phyloP scores from a whole-genome alignment of 768 basidiomycete species.

The Hortiboletus flavorubellus region DNA sequence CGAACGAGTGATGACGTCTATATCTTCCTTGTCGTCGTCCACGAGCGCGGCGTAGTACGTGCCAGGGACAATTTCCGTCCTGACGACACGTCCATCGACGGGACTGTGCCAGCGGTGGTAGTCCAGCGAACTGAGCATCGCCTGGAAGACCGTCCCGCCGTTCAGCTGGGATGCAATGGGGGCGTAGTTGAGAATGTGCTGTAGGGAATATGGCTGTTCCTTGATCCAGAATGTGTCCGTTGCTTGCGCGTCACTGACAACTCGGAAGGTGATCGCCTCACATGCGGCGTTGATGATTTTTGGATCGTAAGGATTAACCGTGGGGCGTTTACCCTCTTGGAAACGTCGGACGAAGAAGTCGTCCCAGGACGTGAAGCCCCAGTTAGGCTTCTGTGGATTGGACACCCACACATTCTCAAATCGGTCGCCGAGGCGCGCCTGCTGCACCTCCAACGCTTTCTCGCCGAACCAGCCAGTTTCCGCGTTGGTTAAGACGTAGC shows the following conservation, averaged over 20 bases:
- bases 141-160: slow-evolving; percentile 54
- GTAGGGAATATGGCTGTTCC: slow-evolving; percentile 56
- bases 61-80: slow-evolving; percentile 46
- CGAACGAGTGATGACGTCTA: slow-evolving; percentile 14
- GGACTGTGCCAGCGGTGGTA: slow-evolving; percentile 68
- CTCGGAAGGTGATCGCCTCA: slow-evolving; percentile 50
- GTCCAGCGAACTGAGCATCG: slow-evolving; percentile 49
- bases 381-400: slow-evolving; percentile 35
- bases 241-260: slow-evolving; percentile 36
- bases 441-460: slow-evolving; percentile 23
- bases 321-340: slow-evolving; percentile 35
- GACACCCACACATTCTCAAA: slow-evolving; percentile 42
- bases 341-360: slow-evolving; percentile 47
- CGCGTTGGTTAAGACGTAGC: slow-evolving; percentile 36
- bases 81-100: slow-evolving; percentile 42
- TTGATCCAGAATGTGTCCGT: slow-evolving; percentile 59
- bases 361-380: slow-evolving; percentile 50
- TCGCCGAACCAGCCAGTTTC: slow-evolving; percentile 49
- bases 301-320: slow-evolving; percentile 25
- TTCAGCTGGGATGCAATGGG: slow-evolving; percentile 39
- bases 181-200: slow-evolving; percentile 49
- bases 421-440: slow-evolving; percentile 6
- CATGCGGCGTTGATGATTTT: slow-evolving; percentile 46
- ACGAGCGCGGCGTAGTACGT: slow-evolving; percentile 46
- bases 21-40: slow-evolving; percentile 8